Evolutionary conservation across 352 stramenopile species (phyloP), one percentile per base, ranked within the genome.

Genomic region (Phytopythium kandeliae): DNA sequence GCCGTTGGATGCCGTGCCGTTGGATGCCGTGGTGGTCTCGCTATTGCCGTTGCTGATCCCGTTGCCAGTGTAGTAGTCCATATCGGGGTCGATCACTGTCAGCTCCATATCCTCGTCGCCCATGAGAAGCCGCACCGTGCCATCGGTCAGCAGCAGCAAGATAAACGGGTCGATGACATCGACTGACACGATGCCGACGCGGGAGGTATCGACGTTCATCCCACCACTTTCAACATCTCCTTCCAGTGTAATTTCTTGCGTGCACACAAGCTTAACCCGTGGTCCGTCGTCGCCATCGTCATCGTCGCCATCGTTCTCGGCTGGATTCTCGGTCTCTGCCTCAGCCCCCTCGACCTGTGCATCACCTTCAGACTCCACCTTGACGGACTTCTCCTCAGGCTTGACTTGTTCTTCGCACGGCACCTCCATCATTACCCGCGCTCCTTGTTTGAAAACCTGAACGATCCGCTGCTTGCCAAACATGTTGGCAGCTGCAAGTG

Each of bases 141-240:
- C 84, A 41, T 95, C 84, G 0, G 78, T 92, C 21, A 95, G 59
- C 26, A 95, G 55, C 13, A 95, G 37, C 2, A 95, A 59, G 51
- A 95, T 89, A 40, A 86, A 95, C 8, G 84, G 84, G 51, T 95
- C 84, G 16, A 88, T 78, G 16, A 92, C 74, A 58, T 92, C 78
- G 15, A 92, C 84, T 0, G 84, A 90, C 10, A 92, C 82, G 33
- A 95, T 89, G 26, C 75, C 76, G 0, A 95, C 80, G 22, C 56
- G 74, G 16, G 67, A 64, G 0, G 74, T 83, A 25, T 90, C 79
- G 9, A 95, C 81, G 30, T 90, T 90, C 72, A 95, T 91, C 19
- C 84, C 84, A 40, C 81, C 84, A 22, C 66, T 82, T 40, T 95
- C 84, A 11, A 95, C 63, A 35, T 90, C 81, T 12, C 74, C 84